Conservation (phyloP, 2,329 filamentous ascomycete species). For the Venturia oleaginea region DNA sequence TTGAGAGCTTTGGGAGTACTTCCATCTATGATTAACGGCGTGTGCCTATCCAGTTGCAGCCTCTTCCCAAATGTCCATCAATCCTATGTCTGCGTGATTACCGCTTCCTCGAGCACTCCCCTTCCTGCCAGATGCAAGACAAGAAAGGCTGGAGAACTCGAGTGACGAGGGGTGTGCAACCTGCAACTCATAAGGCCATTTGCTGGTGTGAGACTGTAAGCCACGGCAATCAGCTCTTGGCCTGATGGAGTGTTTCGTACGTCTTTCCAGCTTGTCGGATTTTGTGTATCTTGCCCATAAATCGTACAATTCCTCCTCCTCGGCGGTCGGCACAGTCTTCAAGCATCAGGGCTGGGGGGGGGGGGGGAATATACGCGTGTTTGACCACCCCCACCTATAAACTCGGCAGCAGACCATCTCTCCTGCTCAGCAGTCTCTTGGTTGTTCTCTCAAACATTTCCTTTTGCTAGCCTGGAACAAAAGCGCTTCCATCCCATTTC, state of each 20-base stretch:
- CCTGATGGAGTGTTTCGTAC: background rate
- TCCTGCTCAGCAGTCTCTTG: background rate
- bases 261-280: background rate
- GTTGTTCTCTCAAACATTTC: background rate
- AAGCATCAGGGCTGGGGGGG: no score
- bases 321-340: background rate
- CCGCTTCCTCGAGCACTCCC: background rate
- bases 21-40: background rate
- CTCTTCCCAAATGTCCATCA: background rate
- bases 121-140: background rate
- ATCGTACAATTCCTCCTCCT: background rate
- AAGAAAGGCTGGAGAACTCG: background rate
- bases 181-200: background rate
- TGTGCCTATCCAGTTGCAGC: background rate
- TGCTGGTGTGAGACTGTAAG: background rate
- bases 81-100: background rate
- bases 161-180: background rate
- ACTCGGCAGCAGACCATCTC: no score
- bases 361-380: no score
- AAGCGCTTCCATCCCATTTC: background rate
- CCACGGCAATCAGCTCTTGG: background rate
- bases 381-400: background rate
- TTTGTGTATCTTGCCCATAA: background rate
- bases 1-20: background rate
- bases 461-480: background rate